Percentiles rank a stretch among this genome's conserved stretches.
Conservation (phyloP, 1,284 basidiomycete genomes). For the Melampsora larici-populina region DNA sequence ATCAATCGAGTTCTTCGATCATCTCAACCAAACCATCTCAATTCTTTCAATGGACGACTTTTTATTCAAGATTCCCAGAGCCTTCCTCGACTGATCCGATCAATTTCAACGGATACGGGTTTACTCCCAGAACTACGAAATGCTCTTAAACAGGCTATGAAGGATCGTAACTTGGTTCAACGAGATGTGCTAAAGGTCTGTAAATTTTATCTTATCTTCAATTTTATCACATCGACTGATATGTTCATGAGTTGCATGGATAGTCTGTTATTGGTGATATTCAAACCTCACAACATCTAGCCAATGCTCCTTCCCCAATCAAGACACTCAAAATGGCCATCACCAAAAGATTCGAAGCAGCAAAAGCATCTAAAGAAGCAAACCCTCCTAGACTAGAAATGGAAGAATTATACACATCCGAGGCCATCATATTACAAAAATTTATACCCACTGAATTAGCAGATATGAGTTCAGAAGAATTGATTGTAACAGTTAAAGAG, state of each 20-base stretch:
- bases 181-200: background rate
- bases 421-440: background rate
- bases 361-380: background rate
- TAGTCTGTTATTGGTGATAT: slow-evolving; percentile 13
- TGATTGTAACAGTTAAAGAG: background rate
- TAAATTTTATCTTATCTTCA: background rate
- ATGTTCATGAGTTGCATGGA: background rate
- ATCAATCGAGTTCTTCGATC: no score
- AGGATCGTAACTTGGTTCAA: background rate
- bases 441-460: background rate
- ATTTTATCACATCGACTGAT: background rate
- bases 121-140: background rate
- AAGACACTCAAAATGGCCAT: slow-evolving; percentile 4
- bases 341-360: slow-evolving; percentile 2
- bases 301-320: background rate
- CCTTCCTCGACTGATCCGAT: background rate
- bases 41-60: no score
- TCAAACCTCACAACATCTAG: slow-evolving; percentile 13
- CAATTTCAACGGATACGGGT: background rate
- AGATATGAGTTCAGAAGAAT: background rate
- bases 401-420: background rate
- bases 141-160: slow-evolving; percentile 5
- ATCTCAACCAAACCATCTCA: no score
- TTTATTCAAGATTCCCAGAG: no score
- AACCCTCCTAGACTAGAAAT: background rate